phyloP scores from a whole-genome alignment of 1,284 basidiomycete species.

The Boletus mariae region DNA sequence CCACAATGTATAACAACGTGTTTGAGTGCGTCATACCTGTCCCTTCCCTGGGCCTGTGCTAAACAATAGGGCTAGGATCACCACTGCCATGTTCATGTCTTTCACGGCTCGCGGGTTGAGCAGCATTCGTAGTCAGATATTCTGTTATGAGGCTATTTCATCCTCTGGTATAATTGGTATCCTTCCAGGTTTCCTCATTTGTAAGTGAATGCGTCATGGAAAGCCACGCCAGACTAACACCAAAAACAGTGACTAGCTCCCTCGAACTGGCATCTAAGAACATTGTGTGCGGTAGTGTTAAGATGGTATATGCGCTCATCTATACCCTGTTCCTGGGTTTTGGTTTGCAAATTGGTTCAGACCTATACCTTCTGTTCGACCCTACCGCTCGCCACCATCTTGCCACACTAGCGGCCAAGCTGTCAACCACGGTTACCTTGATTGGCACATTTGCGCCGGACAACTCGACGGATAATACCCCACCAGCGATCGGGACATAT shows the following conservation, averaged over 20 bases:
- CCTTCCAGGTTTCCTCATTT: slow-evolving; percentile 77
- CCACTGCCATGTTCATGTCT: slow-evolving; percentile 76
- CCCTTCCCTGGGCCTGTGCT: slow-evolving; percentile 9
- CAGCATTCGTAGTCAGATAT: slow-evolving; percentile 67
- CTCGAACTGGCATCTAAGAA: slow-evolving; percentile 87
- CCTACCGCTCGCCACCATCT: slow-evolving; percentile 52
- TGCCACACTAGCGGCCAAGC: slow-evolving; percentile 45
- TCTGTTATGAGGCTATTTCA: slow-evolving; percentile 86
- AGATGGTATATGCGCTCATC: slow-evolving; percentile 88
- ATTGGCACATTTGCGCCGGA: slow-evolving; percentile 67
- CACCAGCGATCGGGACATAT: slow-evolving; percentile 64
- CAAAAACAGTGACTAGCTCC: slow-evolving; percentile 69
- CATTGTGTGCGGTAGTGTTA: slow-evolving; percentile 82
- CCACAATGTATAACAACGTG: slow-evolving; percentile 79
- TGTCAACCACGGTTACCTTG: slow-evolving; percentile 49
- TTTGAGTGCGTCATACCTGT: slow-evolving; percentile 66
- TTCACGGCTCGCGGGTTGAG: slow-evolving; percentile 77
- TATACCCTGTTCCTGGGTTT: slow-evolving; percentile 90
- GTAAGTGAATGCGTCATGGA: slow-evolving; percentile 43
- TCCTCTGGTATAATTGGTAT: slow-evolving; percentile 80
- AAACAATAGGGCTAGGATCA: slow-evolving; percentile 53
- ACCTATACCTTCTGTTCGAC: slow-evolving; percentile 80
- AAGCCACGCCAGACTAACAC: slow-evolving; percentile 11
- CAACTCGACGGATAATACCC: slow-evolving; percentile 50
- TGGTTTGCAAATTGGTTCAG: slow-evolving; percentile 84